Base-by-base conservation (phyloP, 2,329 filamentous ascomycete genomes). In the Trichoderma koningii region DNA sequence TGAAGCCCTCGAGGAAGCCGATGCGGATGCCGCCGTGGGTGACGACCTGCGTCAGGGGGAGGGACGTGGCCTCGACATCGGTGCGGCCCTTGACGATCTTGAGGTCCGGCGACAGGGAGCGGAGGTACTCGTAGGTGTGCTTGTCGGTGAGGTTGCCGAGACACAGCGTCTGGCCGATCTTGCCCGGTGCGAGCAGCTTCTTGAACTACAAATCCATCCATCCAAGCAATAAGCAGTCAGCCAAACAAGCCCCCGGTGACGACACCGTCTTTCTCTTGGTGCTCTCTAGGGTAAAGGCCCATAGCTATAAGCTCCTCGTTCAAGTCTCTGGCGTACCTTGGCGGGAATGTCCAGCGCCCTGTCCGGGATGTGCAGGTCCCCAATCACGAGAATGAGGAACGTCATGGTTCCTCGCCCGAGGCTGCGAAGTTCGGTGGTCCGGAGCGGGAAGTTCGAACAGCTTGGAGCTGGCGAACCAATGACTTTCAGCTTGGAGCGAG, bases 341-440 rank as follows among this genome's bases (percentile, higher is more conserved):
- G 89, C 84, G 66, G 93, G 93, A 73, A 97, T 93, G 77, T 96
- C 93, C 69, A 95, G 88, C 72, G 92, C 93, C 76, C 93, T 85
- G 79, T 97, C 93, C 72, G 93, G 93, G 79, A 97, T 96, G 81
- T 96, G 93, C 63, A 97, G 87, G 81, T 97, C 93, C 77, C 92
- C 92, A 71, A 97, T 92, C 75, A 95, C 92, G 75, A 97, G 86
- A 75, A 96, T 93, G 71, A 97, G 85, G 79, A 94, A 92, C 69
- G 92, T 92, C 82, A 94, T 92, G 83, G 87, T 89, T 68, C 68
- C 55, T 66, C 66, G 69, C 70, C 34, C 17, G 56, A 51, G 56
- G 48, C 44, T 68, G 45, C 41, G 51, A 42, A 59, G 28, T 19
- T 19, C 10, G 63, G 48, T 44, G 42, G 63, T 38, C 44, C 34